Conservation (phyloP, 345 rosid species). For the Syzygium aromaticum region DNA sequence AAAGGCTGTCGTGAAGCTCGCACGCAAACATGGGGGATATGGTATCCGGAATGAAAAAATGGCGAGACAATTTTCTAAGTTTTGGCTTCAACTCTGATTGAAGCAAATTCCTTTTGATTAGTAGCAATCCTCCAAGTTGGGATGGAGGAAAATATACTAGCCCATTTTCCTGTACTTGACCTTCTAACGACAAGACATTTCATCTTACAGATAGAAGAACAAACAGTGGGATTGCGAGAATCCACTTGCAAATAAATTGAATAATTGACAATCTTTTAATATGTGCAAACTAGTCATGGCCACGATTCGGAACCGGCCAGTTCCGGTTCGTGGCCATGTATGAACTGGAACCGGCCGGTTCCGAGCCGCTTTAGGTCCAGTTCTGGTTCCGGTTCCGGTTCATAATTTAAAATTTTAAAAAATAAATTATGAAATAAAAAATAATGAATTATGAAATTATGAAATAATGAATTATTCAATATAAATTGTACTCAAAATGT, state of each 20-base stretch:
- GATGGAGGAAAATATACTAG: neutral
- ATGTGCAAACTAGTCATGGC: neutral
- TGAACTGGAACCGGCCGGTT: too few species aligned
- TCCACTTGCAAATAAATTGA: neutral
- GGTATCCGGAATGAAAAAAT: neutral
- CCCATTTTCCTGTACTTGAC: neutral
- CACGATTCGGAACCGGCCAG: too few species aligned
- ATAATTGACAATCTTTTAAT: neutral
- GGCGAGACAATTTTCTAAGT: neutral
- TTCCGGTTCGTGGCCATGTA: too few species aligned
- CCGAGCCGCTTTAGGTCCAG: too few species aligned
- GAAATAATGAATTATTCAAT: too few species aligned
- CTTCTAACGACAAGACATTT: neutral
- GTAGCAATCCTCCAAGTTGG: neutral
- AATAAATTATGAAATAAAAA: too few species aligned
- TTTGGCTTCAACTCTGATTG: neutral
- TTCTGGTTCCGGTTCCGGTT: too few species aligned
- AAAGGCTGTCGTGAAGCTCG: neutral
- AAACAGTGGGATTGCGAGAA: neutral
- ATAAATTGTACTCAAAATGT: too few species aligned
- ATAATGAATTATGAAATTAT: too few species aligned
- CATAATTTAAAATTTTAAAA: too few species aligned
- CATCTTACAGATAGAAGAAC: neutral
- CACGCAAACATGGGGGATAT: too few species aligned
- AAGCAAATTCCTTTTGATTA: too few species aligned